Evolutionary conservation across 257 asterid genomes (phyloP).

Genomic region (Solanum clarkiae): DNA sequence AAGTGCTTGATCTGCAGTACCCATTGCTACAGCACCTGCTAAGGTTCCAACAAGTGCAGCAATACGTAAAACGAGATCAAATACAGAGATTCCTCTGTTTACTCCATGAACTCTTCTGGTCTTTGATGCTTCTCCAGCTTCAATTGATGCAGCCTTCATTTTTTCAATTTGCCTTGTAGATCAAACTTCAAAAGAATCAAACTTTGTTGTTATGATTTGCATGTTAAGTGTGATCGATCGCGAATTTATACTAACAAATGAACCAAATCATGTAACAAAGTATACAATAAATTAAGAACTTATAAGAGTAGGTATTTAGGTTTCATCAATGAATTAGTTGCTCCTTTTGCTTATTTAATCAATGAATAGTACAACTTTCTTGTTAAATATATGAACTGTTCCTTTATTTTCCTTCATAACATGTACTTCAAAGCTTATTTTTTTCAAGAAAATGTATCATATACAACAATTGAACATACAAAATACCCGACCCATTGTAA

Average conservation of each 20-base stretch:
- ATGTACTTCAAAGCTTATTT: neutral
- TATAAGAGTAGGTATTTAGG: neutral
- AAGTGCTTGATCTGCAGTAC: conserved; percentile 54
- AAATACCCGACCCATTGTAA: neutral
- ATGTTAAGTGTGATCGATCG: neutral
- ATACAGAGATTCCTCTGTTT: conserved; percentile 35
- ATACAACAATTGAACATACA: too few species aligned
- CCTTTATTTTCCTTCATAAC: neutral
- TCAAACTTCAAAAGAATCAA: neutral
- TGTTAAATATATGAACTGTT: neutral
- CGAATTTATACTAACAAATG: neutral
- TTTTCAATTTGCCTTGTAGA: neutral
- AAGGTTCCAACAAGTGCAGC: conserved; percentile 47
- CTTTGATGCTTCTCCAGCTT: conserved; percentile 10
- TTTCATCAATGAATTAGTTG: neutral
- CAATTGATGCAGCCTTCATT: conserved; percentile 33
- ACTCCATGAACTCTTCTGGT: neutral
- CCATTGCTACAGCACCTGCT: conserved; percentile 71
- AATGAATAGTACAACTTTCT: neutral
- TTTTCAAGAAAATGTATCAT: neutral
- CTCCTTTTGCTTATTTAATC: neutral
- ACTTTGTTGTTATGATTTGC: neutral
- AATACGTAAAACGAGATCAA: conserved; percentile 47
- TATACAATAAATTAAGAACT: neutral
- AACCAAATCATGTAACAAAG: neutral